Evolutionary conservation across 768 basidiomycete genomes (phyloP).

Genomic region (Leccinum incarnatum): DNA sequence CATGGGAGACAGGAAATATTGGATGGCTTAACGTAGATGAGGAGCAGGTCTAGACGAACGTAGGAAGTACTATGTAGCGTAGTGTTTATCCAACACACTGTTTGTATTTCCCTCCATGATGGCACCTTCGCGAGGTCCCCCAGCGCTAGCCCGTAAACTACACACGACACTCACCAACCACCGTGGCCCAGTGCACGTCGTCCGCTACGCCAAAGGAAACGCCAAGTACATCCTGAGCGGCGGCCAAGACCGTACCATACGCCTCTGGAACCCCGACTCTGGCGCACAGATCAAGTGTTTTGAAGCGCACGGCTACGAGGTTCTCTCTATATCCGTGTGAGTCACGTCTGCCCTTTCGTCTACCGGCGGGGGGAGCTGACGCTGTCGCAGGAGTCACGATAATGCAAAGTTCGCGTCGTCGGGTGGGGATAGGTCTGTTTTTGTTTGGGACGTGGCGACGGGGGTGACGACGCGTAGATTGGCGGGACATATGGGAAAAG

Average conservation of each 20-base stretch:
- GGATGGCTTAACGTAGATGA: too few species aligned
- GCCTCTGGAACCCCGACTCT: constrained; percentile 84
- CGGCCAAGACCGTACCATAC: constrained; percentile 84
- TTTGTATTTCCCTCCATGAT: constrained; percentile 40
- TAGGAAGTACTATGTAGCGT: too few species aligned
- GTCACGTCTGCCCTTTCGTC: constrained; percentile 27
- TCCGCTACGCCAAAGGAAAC: constrained; percentile 84
- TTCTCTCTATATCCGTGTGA: constrained; percentile 86
- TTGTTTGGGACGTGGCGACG: constrained; percentile 93
- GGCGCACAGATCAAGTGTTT: constrained; percentile 93
- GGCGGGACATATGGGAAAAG: constrained; percentile 86
- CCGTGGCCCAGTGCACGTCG: constrained; percentile 86
- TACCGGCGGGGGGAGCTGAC: not conserved
- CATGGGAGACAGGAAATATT: too few species aligned
- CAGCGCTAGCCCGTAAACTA: constrained; percentile 54
- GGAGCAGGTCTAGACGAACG: too few species aligned
- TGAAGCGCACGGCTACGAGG: constrained; percentile 92
- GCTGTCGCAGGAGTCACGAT: constrained; percentile 67
- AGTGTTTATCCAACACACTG: too few species aligned
- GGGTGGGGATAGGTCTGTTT: constrained; percentile 90
- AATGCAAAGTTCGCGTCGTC: constrained; percentile 93
- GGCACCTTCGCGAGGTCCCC: constrained; percentile 53
- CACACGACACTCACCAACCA: constrained; percentile 64
- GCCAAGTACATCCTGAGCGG: constrained; percentile 92
- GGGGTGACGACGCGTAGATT: constrained; percentile 82